These are phyloP conservation scores for Hirsutella thompsonii DNA, from an alignment of 2,329 filamentous ascomycete species.

Conservation along the genomic window DNA sequence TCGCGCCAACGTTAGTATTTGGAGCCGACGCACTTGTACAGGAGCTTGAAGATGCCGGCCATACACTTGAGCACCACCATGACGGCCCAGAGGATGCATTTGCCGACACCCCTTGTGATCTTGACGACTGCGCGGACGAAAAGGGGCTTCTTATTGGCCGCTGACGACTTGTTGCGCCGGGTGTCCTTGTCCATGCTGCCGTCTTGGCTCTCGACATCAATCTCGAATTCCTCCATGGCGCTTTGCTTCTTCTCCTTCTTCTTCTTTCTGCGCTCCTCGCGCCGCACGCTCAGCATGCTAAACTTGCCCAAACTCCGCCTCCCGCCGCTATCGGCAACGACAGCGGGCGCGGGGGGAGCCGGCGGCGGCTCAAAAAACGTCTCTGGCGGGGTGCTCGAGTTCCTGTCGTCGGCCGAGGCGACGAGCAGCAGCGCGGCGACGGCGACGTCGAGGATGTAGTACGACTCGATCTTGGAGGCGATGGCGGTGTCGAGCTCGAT, in stretches of 20 bases:
- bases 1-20: slow-evolving; percentile 21
- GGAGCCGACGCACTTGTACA: slow-evolving; percentile 37
- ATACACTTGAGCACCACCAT: slow-evolving; percentile 42
- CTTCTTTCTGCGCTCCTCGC: slow-evolving; percentile 15
- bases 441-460: slow-evolving; percentile 50
- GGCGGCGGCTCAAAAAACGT: slow-evolving; percentile 46
- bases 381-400: slow-evolving; percentile 27
- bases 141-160: slow-evolving; percentile 38
- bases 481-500: slow-evolving; percentile 49
- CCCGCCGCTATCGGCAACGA: too few species aligned
- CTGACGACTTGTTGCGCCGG: slow-evolving; percentile 22
- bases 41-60: slow-evolving; percentile 32
- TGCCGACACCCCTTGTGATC: slow-evolving; percentile 38
- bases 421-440: slow-evolving; percentile 48
- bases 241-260: slow-evolving; percentile 21
- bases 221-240: slow-evolving; percentile 39
- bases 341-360: slow-evolving; percentile 10
- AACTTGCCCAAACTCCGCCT: slow-evolving; percentile 11
- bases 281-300: slow-evolving; percentile 16
- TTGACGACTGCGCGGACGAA: slow-evolving; percentile 35
- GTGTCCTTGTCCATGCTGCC: slow-evolving; percentile 26
- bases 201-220: slow-evolving; percentile 51
- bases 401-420: slow-evolving; percentile 42
- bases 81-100: slow-evolving; percentile 44
- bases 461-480: slow-evolving; percentile 44